A percentile compares a stretch with the other conserved stretches of the same genome.
Conservation (phyloP, 495 filamentous ascomycete genomes). For the Usnea hakonensis region DNA sequence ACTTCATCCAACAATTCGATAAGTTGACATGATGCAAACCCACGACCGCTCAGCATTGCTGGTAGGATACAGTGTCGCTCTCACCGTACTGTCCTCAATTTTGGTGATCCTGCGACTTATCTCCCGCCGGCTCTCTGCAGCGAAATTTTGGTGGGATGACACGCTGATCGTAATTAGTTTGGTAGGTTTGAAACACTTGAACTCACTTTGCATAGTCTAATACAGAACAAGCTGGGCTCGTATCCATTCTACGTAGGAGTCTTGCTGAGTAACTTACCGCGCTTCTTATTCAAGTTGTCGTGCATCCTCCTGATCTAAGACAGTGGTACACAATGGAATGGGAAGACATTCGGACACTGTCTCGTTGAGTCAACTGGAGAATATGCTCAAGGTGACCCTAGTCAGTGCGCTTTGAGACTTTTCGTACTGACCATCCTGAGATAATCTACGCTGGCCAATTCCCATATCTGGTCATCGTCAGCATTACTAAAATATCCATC, state of each 20-base stretch:
- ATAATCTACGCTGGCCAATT: not conserved
- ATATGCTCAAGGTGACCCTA: not conserved
- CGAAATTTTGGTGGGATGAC: conserved; percentile 11
- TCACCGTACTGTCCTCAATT: not conserved
- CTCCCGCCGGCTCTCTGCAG: conserved; percentile 4
- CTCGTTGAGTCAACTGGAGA: not conserved
- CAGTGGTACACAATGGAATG: not conserved
- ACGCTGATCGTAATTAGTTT: conserved; percentile 3
- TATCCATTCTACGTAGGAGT: not conserved
- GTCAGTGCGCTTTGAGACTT: not conserved
- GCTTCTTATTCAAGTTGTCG: not conserved
- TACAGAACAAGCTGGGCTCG: not conserved
- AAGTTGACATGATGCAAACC: not conserved
- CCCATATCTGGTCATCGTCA: not conserved
- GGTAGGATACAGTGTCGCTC: conserved; percentile 6
- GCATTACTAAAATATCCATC: conserved; percentile 4
- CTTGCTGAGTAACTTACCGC: not conserved
- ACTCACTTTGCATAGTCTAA: not conserved
- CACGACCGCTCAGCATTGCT: not conserved
- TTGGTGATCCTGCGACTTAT: conserved; percentile 6
- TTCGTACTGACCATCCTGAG: not conserved
- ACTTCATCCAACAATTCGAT: not conserved
- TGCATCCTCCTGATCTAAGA: not conserved
- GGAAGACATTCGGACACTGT: not conserved
- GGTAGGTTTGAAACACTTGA: not conserved